These are phyloP conservation scores for Agaricus subrufescens DNA, from an alignment of 768 basidiomycete species.

Conservation along the genomic window DNA sequence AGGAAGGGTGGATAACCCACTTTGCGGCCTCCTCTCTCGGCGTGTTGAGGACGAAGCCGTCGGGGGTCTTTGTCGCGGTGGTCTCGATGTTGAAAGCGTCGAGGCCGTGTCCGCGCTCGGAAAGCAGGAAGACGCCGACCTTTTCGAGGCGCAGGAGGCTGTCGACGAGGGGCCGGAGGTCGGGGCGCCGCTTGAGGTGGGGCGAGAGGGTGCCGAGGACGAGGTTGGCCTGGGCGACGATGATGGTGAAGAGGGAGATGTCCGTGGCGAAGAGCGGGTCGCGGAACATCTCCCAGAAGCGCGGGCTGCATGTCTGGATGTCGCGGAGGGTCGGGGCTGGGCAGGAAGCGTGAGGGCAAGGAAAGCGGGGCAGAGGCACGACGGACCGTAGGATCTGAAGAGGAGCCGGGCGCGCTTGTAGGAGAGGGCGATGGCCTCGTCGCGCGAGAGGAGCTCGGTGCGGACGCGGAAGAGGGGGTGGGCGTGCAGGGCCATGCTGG, in stretches of 20 bases:
- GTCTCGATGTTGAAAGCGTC: constrained; percentile 61
- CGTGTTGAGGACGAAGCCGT: constrained; percentile 52
- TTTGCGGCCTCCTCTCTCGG: constrained; percentile 56
- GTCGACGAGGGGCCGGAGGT: constrained; percentile 44
- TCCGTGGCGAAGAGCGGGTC: constrained; percentile 50
- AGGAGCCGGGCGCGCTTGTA: constrained; percentile 47
- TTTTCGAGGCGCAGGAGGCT: constrained; percentile 48
- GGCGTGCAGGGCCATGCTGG: constrained; percentile 28
- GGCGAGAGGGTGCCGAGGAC: constrained; percentile 50
- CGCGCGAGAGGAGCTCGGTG: constrained; percentile 37
- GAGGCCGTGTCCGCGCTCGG: constrained; percentile 56
- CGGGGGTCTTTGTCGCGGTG: constrained; percentile 44
- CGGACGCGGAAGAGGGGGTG: constrained; percentile 44
- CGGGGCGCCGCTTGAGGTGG: constrained; percentile 43
- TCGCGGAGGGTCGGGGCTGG: constrained; percentile 40
- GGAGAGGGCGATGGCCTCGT: constrained; percentile 44
- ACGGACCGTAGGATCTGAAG: constrained; percentile 43
- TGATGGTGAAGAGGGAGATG: constrained; percentile 48
- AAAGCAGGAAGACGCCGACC: constrained; percentile 48
- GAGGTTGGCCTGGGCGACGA: constrained; percentile 48
- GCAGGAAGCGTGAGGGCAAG: background rate
- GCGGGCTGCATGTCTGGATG: constrained; percentile 41
- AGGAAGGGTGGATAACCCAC: constrained; percentile 25
- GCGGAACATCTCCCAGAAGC: constrained; percentile 49
- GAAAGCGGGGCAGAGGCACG: background rate